phyloP scores from a whole-genome alignment of 305 asterid species.

The Fraxinus platypoda region DNA sequence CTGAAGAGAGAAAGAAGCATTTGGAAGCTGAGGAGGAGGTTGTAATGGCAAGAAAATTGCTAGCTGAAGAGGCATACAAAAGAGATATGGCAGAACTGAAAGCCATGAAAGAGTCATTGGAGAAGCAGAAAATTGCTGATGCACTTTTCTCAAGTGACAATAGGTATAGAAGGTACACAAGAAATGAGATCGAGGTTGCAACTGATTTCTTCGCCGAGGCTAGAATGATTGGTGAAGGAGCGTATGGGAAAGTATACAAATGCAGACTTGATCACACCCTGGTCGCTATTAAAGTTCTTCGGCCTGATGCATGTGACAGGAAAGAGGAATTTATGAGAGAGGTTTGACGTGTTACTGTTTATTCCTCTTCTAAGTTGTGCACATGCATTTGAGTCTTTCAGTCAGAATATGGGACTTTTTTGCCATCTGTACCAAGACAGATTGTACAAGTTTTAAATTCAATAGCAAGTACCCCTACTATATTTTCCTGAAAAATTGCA shows the following conservation, averaged over 20 bases:
- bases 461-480: not conserved
- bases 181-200: constrained; percentile 62
- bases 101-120: constrained; percentile 51
- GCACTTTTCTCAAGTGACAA: constrained; percentile 57
- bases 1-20: constrained; percentile 61
- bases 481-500: not conserved
- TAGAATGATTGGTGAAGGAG: constrained; percentile 79
- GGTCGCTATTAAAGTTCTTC: constrained; percentile 80
- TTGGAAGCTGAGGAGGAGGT: constrained; percentile 75
- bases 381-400: not conserved
- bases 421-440: not conserved
- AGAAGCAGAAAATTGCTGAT: constrained; percentile 62
- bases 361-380: constrained; percentile 11
- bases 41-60: constrained; percentile 58
- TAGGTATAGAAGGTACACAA: constrained; percentile 75
- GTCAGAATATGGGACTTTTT: not conserved
- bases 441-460: not conserved
- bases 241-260: constrained; percentile 88
- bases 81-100: constrained; percentile 71
- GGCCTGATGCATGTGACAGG: constrained; percentile 52
- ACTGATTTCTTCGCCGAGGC: constrained; percentile 55
- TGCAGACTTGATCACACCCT: constrained; percentile 71
- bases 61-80: constrained; percentile 63
- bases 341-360: constrained; percentile 38
- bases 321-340: constrained; percentile 80